phyloP scores from a whole-genome alignment of 2,329 filamentous ascomycete genomes.

The Aureobasidium musti region DNA sequence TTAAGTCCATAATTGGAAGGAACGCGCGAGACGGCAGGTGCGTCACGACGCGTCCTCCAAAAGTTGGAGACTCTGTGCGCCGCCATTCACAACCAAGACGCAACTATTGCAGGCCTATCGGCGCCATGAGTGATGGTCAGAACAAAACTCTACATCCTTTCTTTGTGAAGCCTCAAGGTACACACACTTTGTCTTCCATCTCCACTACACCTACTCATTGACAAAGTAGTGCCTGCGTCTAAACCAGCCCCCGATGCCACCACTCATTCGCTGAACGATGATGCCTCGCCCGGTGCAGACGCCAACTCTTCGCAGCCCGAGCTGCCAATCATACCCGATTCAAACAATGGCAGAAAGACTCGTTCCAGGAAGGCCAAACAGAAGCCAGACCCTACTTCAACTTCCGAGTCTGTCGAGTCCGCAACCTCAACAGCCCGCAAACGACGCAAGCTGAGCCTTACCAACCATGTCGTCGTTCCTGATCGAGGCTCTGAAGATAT shows the following conservation, averaged over 20 bases:
- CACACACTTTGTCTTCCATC: background rate
- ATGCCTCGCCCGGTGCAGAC: constrained; percentile 7
- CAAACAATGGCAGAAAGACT: background rate
- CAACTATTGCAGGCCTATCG: background rate
- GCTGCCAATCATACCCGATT: background rate
- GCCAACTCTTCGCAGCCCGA: background rate
- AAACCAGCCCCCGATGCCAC: background rate
- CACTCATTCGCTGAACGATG: background rate
- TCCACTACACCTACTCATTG: background rate
- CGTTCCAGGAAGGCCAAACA: background rate
- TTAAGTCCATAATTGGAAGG: constrained; percentile 14
- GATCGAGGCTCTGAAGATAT: constrained; percentile 26
- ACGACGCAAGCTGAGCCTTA: constrained; percentile 20
- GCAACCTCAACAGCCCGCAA: background rate
- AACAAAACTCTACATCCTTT: constrained; percentile 30
- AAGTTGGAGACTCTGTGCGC: background rate
- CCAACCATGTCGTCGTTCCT: background rate
- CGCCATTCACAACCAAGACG: background rate
- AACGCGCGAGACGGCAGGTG: background rate
- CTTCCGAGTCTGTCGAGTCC: background rate
- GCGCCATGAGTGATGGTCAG: constrained; percentile 30
- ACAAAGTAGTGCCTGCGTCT: background rate
- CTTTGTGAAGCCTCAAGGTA: constrained; percentile 28
- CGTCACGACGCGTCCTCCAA: constrained; percentile 15
- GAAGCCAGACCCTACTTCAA: background rate